Percentiles rank a stretch among this genome's conserved stretches.
These are phyloP conservation scores for Filobasidium wieringae DNA, from an alignment of 768 basidiomycete genomes.

Conservation along the genomic window DNA sequence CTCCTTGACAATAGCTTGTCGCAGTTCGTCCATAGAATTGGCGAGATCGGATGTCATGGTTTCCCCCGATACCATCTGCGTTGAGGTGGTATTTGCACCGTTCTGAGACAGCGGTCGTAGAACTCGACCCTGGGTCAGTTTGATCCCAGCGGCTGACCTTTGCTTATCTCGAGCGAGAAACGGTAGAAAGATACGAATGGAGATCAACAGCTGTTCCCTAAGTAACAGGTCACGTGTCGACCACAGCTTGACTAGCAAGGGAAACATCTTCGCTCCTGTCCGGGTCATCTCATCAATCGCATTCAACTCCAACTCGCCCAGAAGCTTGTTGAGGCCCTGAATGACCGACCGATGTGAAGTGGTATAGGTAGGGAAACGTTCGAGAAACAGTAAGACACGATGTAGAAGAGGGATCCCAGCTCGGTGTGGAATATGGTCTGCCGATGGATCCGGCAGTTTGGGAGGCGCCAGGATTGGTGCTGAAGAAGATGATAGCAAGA, in stretches of 20 bases:
- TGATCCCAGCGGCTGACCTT: constrained; percentile 6
- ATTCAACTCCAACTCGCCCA: constrained; percentile 71
- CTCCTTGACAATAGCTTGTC: constrained; percentile 47
- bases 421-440: constrained; percentile 6
- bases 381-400: constrained; percentile 54
- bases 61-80: constrained; percentile 42
- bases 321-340: constrained; percentile 52
- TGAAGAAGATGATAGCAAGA: constrained; percentile 47
- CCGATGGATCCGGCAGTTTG: neutral
- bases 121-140: constrained; percentile 8
- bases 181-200: constrained; percentile 60
- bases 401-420: constrained; percentile 44
- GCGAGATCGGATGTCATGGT: constrained; percentile 39
- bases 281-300: constrained; percentile 48
- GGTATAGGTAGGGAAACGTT: constrained; percentile 57
- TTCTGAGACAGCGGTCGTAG: neutral
- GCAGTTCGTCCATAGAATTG: constrained; percentile 17
- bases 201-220: constrained; percentile 50
- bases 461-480: constrained; percentile 50
- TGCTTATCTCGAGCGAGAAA: constrained; percentile 44
- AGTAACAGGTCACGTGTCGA: constrained; percentile 52
- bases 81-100: constrained; percentile 16
- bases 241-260: constrained; percentile 59
- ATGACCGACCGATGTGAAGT: constrained; percentile 69
- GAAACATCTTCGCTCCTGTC: constrained; percentile 57